Evolutionary conservation across 768 basidiomycete species (phyloP).

Genomic region (Psilocybe cyanescens): DNA sequence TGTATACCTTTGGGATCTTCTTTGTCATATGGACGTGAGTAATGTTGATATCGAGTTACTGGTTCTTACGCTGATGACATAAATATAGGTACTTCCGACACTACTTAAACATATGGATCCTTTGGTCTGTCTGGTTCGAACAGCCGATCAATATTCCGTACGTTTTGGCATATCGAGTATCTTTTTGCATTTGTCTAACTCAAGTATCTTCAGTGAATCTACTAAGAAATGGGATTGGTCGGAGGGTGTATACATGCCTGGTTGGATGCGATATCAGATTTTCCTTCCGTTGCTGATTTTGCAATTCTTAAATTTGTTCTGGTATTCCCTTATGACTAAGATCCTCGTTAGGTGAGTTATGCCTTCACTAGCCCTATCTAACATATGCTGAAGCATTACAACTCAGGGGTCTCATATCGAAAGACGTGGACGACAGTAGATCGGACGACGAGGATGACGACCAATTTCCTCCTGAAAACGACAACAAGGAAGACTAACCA

Average conservation of each 20-base stretch:
- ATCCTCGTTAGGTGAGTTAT: constrained; percentile 69
- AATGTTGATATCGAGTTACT: neutral
- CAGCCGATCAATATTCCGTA: constrained; percentile 72
- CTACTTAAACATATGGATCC: constrained; percentile 83
- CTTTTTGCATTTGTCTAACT: neutral
- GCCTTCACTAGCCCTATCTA: neutral
- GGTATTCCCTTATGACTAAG: constrained; percentile 86
- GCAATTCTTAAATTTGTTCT: constrained; percentile 88
- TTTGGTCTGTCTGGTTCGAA: constrained; percentile 87
- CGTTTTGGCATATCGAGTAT: constrained; percentile 31
- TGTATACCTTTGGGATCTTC: constrained; percentile 66
- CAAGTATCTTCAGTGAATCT: constrained; percentile 44
- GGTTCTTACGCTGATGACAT: neutral
- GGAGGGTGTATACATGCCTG: constrained; percentile 68
- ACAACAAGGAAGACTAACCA: constrained; percentile 26
- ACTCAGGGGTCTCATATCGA: constrained; percentile 54
- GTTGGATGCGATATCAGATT: constrained; percentile 86
- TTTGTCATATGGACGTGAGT: constrained; percentile 82
- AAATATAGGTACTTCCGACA: constrained; percentile 86
- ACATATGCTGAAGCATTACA: constrained; percentile 7
- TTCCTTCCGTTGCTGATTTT: constrained; percentile 76
- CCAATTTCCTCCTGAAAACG: constrained; percentile 18
- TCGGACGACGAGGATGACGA: constrained; percentile 86
- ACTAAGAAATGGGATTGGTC: constrained; percentile 60
- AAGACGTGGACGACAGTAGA: constrained; percentile 65